Base-by-base conservation (phyloP, 352 stramenopile genomes). In the Phytopythium helicoides region DNA sequence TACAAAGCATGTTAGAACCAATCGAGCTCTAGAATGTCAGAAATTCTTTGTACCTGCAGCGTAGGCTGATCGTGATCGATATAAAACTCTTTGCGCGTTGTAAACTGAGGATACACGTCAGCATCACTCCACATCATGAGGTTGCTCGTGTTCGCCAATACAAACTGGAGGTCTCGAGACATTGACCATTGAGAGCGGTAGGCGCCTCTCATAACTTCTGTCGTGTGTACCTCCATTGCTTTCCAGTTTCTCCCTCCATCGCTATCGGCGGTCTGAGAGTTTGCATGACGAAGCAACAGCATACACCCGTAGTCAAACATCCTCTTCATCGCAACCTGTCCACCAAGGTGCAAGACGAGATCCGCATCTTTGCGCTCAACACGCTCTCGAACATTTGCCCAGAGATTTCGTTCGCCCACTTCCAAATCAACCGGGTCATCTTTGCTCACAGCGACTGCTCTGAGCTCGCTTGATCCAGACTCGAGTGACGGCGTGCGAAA, bases 101-200 rank as follows among this genome's bases (percentile, higher is more conserved):
- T 82, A 49, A 92, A 91, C 38, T 62, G 50, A 6, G 76, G 66
- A 40, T 94, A 94, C 25, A 91, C 59, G 35, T 94, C 83, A 16
- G 57, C 58, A 48, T 94, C 83, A 54, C 75, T 82, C 75, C 78
- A 92, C 53, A 94, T 75, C 83, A 94, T 94, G 14, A 91, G 47
- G 40, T 92, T 89, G n/a, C 79, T 81, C 22, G 73, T 60, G 26
- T 82, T 74, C 1, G 81, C 76, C 9, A 94, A 68, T 23, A 90
- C 77, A 11, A 71, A 64, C 19, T 64, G 73, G 21, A 83, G 52
- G 25, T 76, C 64, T 1, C 62, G 52, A 14, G 56, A 49, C 34
- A 89, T 53, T 3, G 57, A 85, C 83, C 83, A 94, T 48, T 89
- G 76, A 10, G 78, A 77, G 1, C 79, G 68, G 50, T 94, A 94